phyloP scores from a whole-genome alignment of 345 rosid genomes.

The Theobroma cacao region DNA sequence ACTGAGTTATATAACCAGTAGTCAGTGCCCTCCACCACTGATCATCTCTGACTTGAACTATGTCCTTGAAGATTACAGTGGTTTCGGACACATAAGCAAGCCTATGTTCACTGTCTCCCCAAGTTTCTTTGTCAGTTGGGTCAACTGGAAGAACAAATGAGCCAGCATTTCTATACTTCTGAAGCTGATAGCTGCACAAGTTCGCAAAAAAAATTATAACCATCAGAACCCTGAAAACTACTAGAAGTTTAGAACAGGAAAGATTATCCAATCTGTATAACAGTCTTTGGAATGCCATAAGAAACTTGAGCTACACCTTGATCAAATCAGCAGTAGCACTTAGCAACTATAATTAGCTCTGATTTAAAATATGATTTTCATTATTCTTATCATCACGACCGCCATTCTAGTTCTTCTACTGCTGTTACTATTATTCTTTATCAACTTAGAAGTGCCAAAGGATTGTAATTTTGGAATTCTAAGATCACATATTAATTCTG shows the following conservation, averaged over 20 bases:
- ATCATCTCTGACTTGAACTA: conserved; percentile 87
- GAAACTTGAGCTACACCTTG: too few species aligned
- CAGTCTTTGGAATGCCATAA: neutral
- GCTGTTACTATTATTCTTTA: neutral
- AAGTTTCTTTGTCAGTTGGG: conserved; percentile 80
- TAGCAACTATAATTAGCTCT: neutral
- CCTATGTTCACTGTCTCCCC: conserved; percentile 99
- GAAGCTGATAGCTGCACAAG: conserved; percentile 87
- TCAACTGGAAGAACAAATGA: conserved; percentile 94
- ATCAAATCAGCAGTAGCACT: neutral
- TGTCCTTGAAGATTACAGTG: conserved; percentile 91
- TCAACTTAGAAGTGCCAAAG: neutral
- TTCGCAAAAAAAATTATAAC: neutral
- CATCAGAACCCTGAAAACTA: conserved; percentile 14
- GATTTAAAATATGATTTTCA: neutral
- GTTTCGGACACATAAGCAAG: conserved; percentile 96
- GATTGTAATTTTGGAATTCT: conserved; percentile 1
- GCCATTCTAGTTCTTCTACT: neutral
- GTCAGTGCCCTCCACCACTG: conserved; percentile 98
- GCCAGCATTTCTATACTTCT: conserved; percentile 86
- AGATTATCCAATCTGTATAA: neutral
- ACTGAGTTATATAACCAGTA: conserved; percentile 83
- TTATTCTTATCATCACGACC: neutral
- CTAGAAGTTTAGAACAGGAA: neutral
- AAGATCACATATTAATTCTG: neutral